Evolutionary conservation across 2,329 filamentous ascomycete species (phyloP), one percentile per base, ranked within the genome.

Genomic region (Penicillium sp.): DNA sequence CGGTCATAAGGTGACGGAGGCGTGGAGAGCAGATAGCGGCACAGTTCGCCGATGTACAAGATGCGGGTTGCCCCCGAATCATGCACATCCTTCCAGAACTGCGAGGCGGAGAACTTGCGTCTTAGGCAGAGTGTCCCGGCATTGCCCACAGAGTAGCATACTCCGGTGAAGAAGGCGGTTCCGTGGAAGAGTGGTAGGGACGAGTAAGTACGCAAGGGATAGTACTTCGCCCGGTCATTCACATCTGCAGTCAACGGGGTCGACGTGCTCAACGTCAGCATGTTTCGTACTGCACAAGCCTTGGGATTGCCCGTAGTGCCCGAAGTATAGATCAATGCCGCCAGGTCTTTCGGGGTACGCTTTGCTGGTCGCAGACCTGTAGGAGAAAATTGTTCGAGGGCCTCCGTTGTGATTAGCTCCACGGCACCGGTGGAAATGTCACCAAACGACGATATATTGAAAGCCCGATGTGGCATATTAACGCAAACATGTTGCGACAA

Each of bases 271-370:
- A 67, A 36, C 14, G 66, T 50, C 42, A 67, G 56, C 44, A 62
- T 59, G 41, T 71, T 71, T 28, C 59, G 59, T 4, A 72, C 59
- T 7, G 56, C 65, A 45, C 68, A 72, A 6, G 69, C 69, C 53
- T 73, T 73, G n/a, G 70, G 70, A 14, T 67, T 69, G 13, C 69
- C 69, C 3, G 69, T 73, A 14, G 72, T 75, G 4, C 72, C 72
- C 7, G 71, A 74, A 1, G 72, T 75, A 48, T 71, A 75, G 25
- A 74, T 71, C 4, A 74, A 53, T 1, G 56, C 56, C 5, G 57
- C 55, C 7, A 71, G 44, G 20, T 72, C 68, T 25, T 54, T 52
- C 1, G 57, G 52, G 3, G 48, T 60, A 25, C 60, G 53, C 43
- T 67, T 69, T 4, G 64, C 58, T 14, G 63, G 40, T 13, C 40